Conservation (phyloP, 306 rosid species). For the Prunus fruticosa region DNA sequence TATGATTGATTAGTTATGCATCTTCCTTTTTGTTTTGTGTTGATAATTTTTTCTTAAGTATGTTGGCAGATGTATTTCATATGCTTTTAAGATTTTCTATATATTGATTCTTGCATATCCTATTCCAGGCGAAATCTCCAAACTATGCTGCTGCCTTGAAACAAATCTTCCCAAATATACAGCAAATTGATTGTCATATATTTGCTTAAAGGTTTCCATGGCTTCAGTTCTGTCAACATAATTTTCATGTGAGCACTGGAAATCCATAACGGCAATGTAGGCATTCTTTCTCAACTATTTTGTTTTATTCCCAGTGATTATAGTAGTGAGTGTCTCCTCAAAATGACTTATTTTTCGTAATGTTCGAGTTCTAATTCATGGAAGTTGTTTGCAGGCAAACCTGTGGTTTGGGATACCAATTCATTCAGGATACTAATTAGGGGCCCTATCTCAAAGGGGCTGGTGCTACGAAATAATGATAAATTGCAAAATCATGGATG, state of each 20-base stretch:
- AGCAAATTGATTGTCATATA: constrained; percentile 73
- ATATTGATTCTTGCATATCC: constrained; percentile 20
- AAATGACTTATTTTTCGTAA: background rate
- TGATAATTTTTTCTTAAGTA: background rate
- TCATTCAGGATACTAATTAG: background rate
- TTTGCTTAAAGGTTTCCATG: constrained; percentile 42
- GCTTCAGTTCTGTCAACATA: constrained; percentile 14
- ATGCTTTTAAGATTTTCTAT: constrained; percentile 15
- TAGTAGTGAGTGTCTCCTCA: background rate
- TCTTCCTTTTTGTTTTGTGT: background rate
- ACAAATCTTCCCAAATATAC: constrained; percentile 60
- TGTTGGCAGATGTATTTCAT: constrained; percentile 8
- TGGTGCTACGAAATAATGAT: background rate
- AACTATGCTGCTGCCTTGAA: constrained; percentile 43
- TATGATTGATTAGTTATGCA: background rate
- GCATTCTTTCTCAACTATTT: constrained; percentile 15
- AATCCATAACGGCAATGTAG: background rate
- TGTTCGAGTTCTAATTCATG: background rate
- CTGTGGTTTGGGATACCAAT: background rate
- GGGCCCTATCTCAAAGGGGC: background rate
- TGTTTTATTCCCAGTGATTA: background rate
- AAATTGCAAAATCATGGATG: background rate
- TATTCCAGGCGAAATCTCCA: constrained; percentile 69
- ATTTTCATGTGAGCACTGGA: constrained; percentile 9
- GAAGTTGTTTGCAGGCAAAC: constrained; percentile 1